phyloP scores from a whole-genome alignment of 768 basidiomycete species.

The Termitomyces sp. region DNA sequence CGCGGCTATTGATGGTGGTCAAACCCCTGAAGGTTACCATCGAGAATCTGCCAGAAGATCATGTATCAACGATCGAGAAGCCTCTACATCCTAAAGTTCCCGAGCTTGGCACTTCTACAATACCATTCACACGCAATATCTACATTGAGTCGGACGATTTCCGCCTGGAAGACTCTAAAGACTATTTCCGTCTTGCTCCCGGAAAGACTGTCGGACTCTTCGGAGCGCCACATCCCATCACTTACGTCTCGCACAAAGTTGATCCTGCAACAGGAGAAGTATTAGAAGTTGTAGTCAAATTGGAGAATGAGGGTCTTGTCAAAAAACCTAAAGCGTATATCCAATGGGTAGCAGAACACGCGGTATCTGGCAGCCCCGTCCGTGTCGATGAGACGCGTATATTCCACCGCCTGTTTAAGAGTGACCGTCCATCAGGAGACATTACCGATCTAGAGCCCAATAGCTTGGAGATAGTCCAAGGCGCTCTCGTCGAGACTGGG shows the following conservation, averaged over 20 bases:
- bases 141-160: conserved; percentile 96
- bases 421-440: conserved; percentile 82
- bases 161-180: conserved; percentile 82
- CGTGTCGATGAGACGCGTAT: conserved; percentile 83
- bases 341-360: conserved; percentile 93
- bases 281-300: conserved; percentile 68
- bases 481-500: conserved; percentile 82
- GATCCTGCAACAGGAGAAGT: conserved; percentile 71
- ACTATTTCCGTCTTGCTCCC: conserved; percentile 97
- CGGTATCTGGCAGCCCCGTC: conserved; percentile 74
- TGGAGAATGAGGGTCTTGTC: conserved; percentile 61
- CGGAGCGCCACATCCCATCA: conserved; percentile 88
- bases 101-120: conserved; percentile 70
- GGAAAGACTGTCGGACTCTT: conserved; percentile 97
- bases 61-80: conserved; percentile 78
- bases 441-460: conserved; percentile 82
- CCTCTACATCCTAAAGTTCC: conserved; percentile 93
- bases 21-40: conserved; percentile 87
- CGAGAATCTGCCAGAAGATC: conserved; percentile 86
- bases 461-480: conserved; percentile 73
- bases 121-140: conserved; percentile 83
- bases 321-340: conserved; percentile 92
- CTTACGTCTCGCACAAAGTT: conserved; percentile 83
- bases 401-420: conserved; percentile 92
- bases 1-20: conserved; percentile 88